phyloP scores from a whole-genome alignment of 768 basidiomycete species.

The Suillus americanus region DNA sequence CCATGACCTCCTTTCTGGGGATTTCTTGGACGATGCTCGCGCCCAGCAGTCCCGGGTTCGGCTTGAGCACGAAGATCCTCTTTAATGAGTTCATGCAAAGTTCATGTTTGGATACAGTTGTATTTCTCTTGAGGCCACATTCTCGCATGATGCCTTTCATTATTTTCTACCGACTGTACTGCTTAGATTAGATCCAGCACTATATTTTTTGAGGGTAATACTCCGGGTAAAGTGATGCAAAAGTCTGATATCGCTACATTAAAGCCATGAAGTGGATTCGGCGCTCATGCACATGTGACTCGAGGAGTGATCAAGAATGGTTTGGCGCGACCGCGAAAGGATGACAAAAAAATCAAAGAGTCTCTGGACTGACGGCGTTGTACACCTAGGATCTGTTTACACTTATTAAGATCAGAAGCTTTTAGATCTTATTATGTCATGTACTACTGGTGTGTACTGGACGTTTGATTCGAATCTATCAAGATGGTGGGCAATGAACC shows the following conservation, averaged over 20 bases:
- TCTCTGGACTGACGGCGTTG: too few species aligned
- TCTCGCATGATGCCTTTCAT: too few species aligned
- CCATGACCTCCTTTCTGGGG: slow-evolving; percentile 6
- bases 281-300: background rate
- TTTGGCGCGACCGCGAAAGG: background rate
- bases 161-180: background rate
- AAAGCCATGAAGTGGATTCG: background rate
- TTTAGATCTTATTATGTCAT: background rate
- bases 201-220: background rate
- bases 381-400: background rate
- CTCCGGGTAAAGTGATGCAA: background rate
- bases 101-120: background rate
- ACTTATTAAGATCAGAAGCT: slow-evolving; percentile 1
- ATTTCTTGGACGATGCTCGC: slow-evolving; percentile 6
- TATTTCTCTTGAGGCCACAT: background rate
- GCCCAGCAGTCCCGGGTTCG: slow-evolving; percentile 5
- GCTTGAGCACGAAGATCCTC: slow-evolving; percentile 10
- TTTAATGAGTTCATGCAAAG: slow-evolving; percentile 5
- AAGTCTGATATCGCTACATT: background rate
- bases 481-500: slow-evolving; percentile 22
- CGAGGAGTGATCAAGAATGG: background rate
- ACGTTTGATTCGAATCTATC: background rate
- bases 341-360: too few species aligned
- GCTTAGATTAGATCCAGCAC: background rate
- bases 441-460: too few species aligned